phyloP scores from a whole-genome alignment of 306 rosid genomes.

The Cajanus cajan region DNA sequence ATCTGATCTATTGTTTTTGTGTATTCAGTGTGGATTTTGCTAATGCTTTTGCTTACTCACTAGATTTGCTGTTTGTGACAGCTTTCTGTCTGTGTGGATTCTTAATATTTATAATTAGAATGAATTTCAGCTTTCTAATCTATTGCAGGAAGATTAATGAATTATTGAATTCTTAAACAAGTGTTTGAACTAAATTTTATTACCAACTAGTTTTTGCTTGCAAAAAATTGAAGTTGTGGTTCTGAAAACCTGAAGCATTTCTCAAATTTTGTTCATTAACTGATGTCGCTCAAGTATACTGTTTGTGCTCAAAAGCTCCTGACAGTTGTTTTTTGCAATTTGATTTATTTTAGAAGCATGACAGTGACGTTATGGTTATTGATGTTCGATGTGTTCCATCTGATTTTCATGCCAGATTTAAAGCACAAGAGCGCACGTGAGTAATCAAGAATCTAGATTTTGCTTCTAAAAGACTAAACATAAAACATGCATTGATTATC shows the following conservation, averaged over 20 bases:
- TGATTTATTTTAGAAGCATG: constrained; percentile 58
- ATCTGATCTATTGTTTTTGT: background rate
- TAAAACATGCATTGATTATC: background rate
- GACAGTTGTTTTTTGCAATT: constrained; percentile 8
- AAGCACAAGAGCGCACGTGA: constrained; percentile 95
- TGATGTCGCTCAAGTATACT: constrained; percentile 3
- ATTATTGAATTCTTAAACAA: background rate
- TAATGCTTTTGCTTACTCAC: background rate
- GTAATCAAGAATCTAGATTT: constrained; percentile 41
- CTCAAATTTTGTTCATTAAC: constrained; percentile 13
- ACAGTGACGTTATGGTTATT: constrained; percentile 66
- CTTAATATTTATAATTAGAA: background rate
- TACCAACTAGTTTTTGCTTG: background rate
- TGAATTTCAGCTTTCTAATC: background rate
- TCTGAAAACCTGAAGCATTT: constrained; percentile 1
- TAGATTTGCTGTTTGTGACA: constrained; percentile 7
- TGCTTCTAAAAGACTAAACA: background rate
- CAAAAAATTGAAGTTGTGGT: constrained; percentile 3
- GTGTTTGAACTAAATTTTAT: background rate
- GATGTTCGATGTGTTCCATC: constrained; percentile 75
- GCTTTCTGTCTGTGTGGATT: background rate
- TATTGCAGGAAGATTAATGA: constrained; percentile 4
- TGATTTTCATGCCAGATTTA: constrained; percentile 85
- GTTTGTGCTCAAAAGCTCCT: constrained; percentile 20
- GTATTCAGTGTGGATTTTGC: background rate